Percentiles rank a stretch among this genome's conserved stretches.
These are phyloP conservation scores for Fragaria ananassa DNA, from an alignment of 306 rosid species.

Conservation along the genomic window DNA sequence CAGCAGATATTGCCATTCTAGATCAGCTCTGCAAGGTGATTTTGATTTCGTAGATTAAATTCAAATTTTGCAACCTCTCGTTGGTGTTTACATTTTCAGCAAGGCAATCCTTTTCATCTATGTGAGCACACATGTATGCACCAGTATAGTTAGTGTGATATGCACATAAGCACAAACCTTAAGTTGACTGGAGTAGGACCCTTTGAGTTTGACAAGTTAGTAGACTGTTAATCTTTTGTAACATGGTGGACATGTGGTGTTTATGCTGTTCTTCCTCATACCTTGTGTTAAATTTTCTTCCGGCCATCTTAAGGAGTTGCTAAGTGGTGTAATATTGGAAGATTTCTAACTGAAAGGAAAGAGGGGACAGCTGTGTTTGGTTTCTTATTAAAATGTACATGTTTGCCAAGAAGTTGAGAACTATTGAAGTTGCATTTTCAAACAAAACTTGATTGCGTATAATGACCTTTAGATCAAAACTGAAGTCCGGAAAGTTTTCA, in stretches of 20 bases:
- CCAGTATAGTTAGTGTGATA: background rate
- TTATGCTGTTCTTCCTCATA: background rate
- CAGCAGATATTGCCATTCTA: constrained; percentile 84
- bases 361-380: background rate
- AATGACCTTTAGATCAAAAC: background rate
- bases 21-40: constrained; percentile 73
- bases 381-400: background rate
- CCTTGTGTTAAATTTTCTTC: background rate
- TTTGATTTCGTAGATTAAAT: constrained; percentile 11
- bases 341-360: background rate
- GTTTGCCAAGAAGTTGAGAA: background rate
- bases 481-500: background rate
- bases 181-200: background rate
- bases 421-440: background rate
- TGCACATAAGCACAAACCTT: background rate
- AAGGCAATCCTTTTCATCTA: constrained; percentile 17
- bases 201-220: background rate
- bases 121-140: background rate
- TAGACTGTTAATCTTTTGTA: background rate
- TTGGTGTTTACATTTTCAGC: background rate
- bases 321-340: background rate
- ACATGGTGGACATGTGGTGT: background rate
- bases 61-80: background rate
- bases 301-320: background rate
- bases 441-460: background rate